Evolutionary conservation across 169 alveolate genomes (phyloP), one percentile per base, ranked within the genome.

Genomic region (Eimeria sp.): DNA sequence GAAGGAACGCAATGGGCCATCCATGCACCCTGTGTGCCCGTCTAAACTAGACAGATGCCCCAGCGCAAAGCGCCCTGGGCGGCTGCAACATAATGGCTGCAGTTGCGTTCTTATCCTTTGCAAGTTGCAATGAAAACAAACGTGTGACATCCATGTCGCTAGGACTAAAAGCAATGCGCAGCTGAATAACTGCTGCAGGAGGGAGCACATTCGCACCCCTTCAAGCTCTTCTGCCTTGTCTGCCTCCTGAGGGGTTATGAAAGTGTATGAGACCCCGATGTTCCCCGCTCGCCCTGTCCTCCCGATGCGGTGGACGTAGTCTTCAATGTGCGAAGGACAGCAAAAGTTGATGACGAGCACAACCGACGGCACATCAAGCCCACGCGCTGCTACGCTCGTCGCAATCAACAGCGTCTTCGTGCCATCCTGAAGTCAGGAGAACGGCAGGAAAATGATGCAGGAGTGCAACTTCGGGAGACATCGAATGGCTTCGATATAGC

Each of bases 271-370:
- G 20, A 99, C 99, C 25, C 99, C 99, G 60, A 99, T 98, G 74
- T 98, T 98, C 25, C 99, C 99, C 10, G 99, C 99, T 64, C 99
- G 95, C 4, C 99, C 99, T 2, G 99, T 99, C 90, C 99, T 97
- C 6, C 99, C 99, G 40, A 99, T 99, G 95, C 99, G 97, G 98
- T 99, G 99, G 33, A 99, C 99, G 97, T 99, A 99, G 97, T 99
- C 99, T 90, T 99, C 99, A 97, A 99, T 98, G 95, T 99, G 99
- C 96, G 99, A 99, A 2, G 99, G 99, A 52, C 99, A 98, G 37
- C 98, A 98, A 97, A 98, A 99, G 96, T 99, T 99, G 60, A 99
- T 97, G 1, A 99, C 99, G n/a, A 99, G 98, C 9, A 99, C 99
- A 68, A 99, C 98, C 83, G 98, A 96, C 83, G 98, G 99, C 37